These are phyloP conservation scores for Hypoxylon perforatum DNA, from an alignment of 495 filamentous ascomycete genomes.

Conservation along the genomic window DNA sequence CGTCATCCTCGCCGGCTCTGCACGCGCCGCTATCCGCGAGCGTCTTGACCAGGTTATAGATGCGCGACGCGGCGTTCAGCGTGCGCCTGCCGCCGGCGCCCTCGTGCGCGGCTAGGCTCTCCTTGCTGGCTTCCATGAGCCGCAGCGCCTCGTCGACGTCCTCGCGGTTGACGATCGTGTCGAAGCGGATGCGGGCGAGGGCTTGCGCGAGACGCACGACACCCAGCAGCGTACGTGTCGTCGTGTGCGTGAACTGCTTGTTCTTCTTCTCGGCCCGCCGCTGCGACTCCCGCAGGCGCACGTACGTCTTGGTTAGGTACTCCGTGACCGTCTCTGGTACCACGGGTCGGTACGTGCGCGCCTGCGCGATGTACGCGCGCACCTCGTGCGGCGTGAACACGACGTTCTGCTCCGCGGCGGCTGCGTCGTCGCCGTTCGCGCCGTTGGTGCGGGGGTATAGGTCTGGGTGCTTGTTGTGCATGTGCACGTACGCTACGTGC, in stretches of 20 bases:
- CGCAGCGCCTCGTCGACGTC: conserved; percentile 96
- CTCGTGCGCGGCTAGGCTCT: conserved; percentile 76
- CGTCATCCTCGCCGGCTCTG: conserved; percentile 68
- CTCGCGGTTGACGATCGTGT: conserved; percentile 81
- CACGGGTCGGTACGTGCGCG: conserved; percentile 84
- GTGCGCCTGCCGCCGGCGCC: conserved; percentile 66
- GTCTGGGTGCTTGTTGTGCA: conserved; percentile 95
- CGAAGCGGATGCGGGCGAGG: conserved; percentile 91
- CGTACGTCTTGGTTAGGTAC: conserved; percentile 96
- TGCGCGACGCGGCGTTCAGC: conserved; percentile 85
- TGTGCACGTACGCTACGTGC: conserved; percentile 97
- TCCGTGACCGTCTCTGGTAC: conserved; percentile 87
- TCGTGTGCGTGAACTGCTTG: conserved; percentile 91
- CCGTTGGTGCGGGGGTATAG: conserved; percentile 61
- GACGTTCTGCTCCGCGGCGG: conserved; percentile 51
- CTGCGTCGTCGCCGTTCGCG: conserved; percentile 20
- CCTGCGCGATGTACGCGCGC: conserved; percentile 93
- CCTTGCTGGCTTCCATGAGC: conserved; percentile 90
- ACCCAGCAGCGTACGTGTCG: conserved; percentile 91
- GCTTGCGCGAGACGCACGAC: conserved; percentile 94
- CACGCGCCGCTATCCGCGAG: conserved; percentile 81
- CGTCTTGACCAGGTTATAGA: conserved; percentile 89
- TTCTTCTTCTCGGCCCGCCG: conserved; percentile 88
- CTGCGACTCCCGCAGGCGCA: conserved; percentile 86
- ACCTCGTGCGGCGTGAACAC: conserved; percentile 92